A percentile compares a stretch with the other conserved stretches of the same genome.
Conservation (phyloP, 139 green algal genomes). For the Picochlorum sp. region DNA sequence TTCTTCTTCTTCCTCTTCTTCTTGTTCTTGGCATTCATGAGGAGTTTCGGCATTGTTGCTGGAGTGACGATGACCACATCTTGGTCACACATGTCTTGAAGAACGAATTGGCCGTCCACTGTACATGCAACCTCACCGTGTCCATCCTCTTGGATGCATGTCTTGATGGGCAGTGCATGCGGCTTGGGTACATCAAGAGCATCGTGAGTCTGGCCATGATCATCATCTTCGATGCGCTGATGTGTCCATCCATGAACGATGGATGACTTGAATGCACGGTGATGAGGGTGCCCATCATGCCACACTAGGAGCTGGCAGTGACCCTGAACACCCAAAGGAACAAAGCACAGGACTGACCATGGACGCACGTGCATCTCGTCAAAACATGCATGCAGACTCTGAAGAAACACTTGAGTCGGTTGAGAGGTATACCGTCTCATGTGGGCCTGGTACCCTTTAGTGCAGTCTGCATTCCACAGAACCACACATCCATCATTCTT, state of each 20-base stretch:
- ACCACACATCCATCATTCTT: not conserved
- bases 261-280: not conserved
- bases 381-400: not conserved
- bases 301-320: not conserved
- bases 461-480: not conserved
- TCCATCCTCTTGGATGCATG: too few relatives aligned
- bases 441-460: not conserved
- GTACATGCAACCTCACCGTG: too few relatives aligned
- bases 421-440: conserved; percentile 1
- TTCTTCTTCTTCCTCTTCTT: too few relatives aligned
- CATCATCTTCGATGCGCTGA: too few relatives aligned
- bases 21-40: too few relatives aligned
- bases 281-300: not conserved
- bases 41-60: too few relatives aligned
- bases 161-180: too few relatives aligned
- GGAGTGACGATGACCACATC: too few relatives aligned
- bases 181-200: too few relatives aligned
- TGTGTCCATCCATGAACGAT: not conserved
- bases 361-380: not conserved
- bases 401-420: not conserved
- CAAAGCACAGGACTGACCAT: not conserved
- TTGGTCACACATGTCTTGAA: too few relatives aligned
- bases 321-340: not conserved
- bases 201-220: too few relatives aligned
- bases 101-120: too few relatives aligned